These are phyloP conservation scores for Fonsecaea multimorphosa DNA, from an alignment of 2,329 filamentous ascomycete species.

Conservation along the genomic window DNA sequence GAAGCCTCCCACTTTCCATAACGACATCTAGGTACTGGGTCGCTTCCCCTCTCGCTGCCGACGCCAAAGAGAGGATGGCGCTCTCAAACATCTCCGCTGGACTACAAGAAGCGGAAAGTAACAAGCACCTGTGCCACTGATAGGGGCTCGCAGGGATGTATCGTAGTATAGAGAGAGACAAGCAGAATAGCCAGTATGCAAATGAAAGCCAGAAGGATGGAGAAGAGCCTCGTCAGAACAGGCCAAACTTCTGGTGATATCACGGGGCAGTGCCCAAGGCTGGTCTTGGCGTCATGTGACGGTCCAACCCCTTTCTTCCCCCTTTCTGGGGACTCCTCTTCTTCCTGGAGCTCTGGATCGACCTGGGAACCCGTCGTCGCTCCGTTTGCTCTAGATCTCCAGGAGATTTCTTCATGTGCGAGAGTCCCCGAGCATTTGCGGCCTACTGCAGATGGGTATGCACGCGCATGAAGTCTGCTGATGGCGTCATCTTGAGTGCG, in stretches of 20 bases:
- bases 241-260: no score
- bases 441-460: neutral
- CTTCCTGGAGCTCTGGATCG: neutral
- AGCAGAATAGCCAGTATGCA: neutral
- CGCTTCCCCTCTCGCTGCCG: neutral
- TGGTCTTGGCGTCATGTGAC: neutral
- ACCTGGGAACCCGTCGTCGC: neutral
- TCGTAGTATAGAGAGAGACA: neutral
- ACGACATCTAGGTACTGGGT: conserved; percentile 17
- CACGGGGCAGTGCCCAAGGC: no score
- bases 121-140: neutral
- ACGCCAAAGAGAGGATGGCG: neutral
- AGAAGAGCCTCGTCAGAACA: neutral
- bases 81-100: neutral
- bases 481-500: neutral
- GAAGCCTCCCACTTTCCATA: conserved; percentile 28
- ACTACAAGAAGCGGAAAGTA: neutral
- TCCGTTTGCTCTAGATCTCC: neutral
- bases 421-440: neutral
- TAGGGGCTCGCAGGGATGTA: neutral
- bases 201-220: neutral
- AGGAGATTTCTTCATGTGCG: neutral
- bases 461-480: neutral
- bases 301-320: neutral
- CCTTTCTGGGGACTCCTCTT: neutral